Evolutionary conservation across 2,329 filamentous ascomycete genomes (phyloP).

Genomic region (Verticillium longisporum): DNA sequence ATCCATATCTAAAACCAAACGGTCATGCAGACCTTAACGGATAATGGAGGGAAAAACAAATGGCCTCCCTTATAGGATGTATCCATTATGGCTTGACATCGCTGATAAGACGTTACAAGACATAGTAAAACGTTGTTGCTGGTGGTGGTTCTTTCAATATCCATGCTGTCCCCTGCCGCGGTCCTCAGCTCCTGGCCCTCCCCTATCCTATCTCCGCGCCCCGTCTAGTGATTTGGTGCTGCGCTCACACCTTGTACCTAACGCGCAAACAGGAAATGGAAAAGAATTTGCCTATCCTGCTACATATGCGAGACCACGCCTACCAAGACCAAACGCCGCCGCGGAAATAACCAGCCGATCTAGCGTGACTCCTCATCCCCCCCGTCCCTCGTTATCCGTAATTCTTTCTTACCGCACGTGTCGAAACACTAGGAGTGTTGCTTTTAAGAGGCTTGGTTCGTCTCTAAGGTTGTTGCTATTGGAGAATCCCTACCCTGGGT

Average conservation of each 20-base stretch:
- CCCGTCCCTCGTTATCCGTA: neutral
- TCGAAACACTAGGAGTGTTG: neutral
- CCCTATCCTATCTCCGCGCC: neutral
- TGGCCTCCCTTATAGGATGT: neutral
- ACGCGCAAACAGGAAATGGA: too few relatives aligned
- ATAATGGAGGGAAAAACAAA: too few relatives aligned
- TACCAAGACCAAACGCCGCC: neutral
- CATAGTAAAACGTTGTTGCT: neutral
- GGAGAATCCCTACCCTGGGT: too few relatives aligned
- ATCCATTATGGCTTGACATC: neutral
- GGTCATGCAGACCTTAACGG: too few relatives aligned
- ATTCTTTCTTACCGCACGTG: neutral
- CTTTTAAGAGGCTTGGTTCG: neutral
- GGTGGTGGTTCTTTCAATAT: too few relatives aligned
- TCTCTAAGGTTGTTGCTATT: too few relatives aligned
- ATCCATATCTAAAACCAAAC: too few relatives aligned
- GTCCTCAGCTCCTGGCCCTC: too few relatives aligned
- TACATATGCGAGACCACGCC: neutral
- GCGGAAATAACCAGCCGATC: neutral
- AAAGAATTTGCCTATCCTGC: too few relatives aligned
- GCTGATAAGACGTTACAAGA: neutral
- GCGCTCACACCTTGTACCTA: too few relatives aligned
- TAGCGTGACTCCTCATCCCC: neutral
- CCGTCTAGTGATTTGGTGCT: neutral
- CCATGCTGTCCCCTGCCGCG: too few relatives aligned